Base-by-base conservation (phyloP, 768 basidiomycete genomes). In the Dioszegia crocea region DNA sequence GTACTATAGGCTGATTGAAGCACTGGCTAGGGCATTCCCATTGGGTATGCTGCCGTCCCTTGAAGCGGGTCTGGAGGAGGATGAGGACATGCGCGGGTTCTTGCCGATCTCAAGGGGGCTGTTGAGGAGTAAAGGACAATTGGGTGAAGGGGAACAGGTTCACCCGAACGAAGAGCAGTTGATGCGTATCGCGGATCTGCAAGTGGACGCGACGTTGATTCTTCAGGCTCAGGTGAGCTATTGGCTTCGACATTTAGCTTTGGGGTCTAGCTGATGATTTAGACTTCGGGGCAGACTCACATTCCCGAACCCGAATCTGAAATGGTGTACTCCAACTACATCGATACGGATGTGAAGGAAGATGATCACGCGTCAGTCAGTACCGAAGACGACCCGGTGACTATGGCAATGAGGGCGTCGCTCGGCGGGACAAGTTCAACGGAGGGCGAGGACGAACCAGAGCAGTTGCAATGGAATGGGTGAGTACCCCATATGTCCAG, bases 141-240 rank as follows among this genome's bases (percentile, higher is more conserved):
- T 14, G 30, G 24, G 8, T 8, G 52, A 3, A 16, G 33, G 38
- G 48, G 31, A 53, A 1, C 72, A 76, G 6, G 83, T 84, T 0
- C 87, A 98, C 78, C 96, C 96, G 8, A 98, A 99, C 66, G 92
- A 89, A 59, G 91, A 94, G 79, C 89, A 93, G 66, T 78, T 99
- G 41, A 93, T 97, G 90, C 82, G 96, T 64, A 88, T 99, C 58
- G 82, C 84, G 45, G 94, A 96, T 77, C 79, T 96, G 40, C 79
- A 92, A 46, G 78, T 81, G 14, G 91, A 96, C 69, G 87, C 86
- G 0, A 81, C 78, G 62, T 75, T 79, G 89, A 73, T 94, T 23
- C 82, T 82, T 24, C 80, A 81, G 56, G 77, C 82, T 56, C 82
- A 85, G 80, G 88, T 88, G 61, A 61, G 76, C 66, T 33, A 6